Evolutionary conservation across 78 protist species (phyloP).

Genomic region (Creolimax fragrantissima): DNA sequence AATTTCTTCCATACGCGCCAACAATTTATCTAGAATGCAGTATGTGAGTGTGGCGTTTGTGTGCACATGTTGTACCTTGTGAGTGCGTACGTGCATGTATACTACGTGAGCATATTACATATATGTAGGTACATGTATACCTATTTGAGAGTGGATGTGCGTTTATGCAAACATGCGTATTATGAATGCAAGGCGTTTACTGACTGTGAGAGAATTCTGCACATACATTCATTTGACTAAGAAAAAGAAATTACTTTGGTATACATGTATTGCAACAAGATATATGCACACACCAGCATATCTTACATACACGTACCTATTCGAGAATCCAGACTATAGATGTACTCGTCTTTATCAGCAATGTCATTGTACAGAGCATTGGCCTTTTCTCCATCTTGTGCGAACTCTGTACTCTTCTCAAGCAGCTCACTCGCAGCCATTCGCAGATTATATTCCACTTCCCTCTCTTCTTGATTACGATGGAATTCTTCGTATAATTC

Average conservation of each 20-base stretch:
- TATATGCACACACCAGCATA: not conserved
- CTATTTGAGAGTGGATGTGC: not conserved
- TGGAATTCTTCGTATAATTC: not conserved
- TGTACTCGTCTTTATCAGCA: not conserved
- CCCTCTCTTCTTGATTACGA: not conserved
- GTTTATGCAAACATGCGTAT: not conserved
- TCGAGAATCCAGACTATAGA: not conserved
- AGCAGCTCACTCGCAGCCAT: not conserved
- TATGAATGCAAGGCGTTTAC: not conserved
- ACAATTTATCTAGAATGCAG: not conserved
- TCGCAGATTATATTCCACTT: not conserved
- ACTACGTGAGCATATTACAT: not conserved
- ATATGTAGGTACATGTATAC: not conserved
- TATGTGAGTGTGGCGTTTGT: not conserved
- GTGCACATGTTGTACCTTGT: not conserved
- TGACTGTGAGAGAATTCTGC: not conserved
- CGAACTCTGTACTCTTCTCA: not conserved
- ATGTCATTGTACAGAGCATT: not conserved
- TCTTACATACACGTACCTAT: not conserved
- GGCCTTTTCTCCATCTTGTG: not conserved
- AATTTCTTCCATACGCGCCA: not conserved
- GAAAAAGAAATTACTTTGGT: not conserved
- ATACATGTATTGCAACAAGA: not conserved
- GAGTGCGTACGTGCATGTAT: not conserved
- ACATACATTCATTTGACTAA: no score